Evolutionary conservation across 148 eudicot species (phyloP).

Genomic region (Vaccinium darrowii): DNA sequence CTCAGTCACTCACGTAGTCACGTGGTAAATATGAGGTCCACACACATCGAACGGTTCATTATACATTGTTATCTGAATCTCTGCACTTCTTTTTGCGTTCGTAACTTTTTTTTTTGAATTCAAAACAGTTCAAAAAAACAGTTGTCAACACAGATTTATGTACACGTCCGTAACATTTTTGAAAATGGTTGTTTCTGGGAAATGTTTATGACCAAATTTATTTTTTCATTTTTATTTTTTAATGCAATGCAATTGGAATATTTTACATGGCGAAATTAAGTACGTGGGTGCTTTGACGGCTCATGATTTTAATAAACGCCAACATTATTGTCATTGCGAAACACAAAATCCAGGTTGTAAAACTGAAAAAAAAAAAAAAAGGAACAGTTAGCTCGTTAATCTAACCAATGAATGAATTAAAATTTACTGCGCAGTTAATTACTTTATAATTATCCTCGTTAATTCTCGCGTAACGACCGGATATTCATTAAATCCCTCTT

Average conservation of each 20-base stretch:
- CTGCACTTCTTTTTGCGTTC: background rate
- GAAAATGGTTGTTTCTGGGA: background rate
- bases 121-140: no score
- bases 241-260: background rate
- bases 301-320: conserved; percentile 4
- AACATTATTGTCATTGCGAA: background rate
- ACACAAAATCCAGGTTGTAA: conserved; percentile 12
- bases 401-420: background rate
- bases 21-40: no score
- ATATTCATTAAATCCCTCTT: background rate
- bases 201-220: background rate
- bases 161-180: no score
- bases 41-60: no score
- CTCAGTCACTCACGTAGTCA: no score
- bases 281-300: conserved; percentile 9
- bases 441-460: background rate
- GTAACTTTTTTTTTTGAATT: no score
- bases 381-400: background rate
- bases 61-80: no score
- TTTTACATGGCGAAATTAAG: background rate
- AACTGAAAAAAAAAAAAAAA: background rate
- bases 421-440: conserved; percentile 1
- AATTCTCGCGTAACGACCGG: conserved; percentile 9
- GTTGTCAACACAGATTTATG: background rate
- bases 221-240: no score